A percentile compares a stretch with the other conserved stretches of the same genome.
These are phyloP conservation scores for Hypomontagnella monticulosa DNA, from an alignment of 495 filamentous ascomycete species.

Conservation along the genomic window DNA sequence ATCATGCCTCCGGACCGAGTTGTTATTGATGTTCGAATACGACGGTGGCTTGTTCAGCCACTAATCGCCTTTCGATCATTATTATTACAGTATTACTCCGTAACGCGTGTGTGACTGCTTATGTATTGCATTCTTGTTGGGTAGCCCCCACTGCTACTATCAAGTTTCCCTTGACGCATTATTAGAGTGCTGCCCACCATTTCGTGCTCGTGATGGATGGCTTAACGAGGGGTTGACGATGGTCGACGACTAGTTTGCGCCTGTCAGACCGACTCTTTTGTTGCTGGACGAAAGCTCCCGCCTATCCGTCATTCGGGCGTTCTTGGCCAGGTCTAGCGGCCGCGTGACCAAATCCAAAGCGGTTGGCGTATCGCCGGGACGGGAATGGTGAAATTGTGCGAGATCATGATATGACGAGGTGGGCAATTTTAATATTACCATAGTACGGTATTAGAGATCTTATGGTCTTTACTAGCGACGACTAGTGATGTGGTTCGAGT, in stretches of 20 bases:
- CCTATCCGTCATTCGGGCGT: slow-evolving; percentile 29
- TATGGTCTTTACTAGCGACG: slow-evolving; percentile 10
- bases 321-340: slow-evolving; percentile 37
- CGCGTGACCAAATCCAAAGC: slow-evolving; percentile 35
- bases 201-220: slow-evolving; percentile 22
- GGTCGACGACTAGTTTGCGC: slow-evolving; percentile 24
- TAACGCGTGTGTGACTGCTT: slow-evolving; percentile 32
- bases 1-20: slow-evolving; percentile 26
- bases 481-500: slow-evolving; percentile 18
- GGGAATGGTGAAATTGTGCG: slow-evolving; percentile 20
- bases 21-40: slow-evolving; percentile 29
- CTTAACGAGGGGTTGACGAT: slow-evolving; percentile 28
- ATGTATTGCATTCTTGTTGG: slow-evolving; percentile 31
- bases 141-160: slow-evolving; percentile 34
- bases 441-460: slow-evolving; percentile 31
- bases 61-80: slow-evolving; percentile 14
- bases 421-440: slow-evolving; percentile 15
- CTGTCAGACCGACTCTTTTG: slow-evolving; percentile 36
- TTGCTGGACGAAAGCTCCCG: slow-evolving; percentile 33
- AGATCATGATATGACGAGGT: slow-evolving; percentile 12
- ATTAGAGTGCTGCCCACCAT: slow-evolving; percentile 43
- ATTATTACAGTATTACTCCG: slow-evolving; percentile 19
- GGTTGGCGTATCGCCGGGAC: slow-evolving; percentile 33
- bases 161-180: slow-evolving; percentile 22
- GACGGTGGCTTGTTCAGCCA: slow-evolving; percentile 35